Base-by-base conservation (phyloP, 2,329 filamentous ascomycete species). In the Periconia digitata region DNA sequence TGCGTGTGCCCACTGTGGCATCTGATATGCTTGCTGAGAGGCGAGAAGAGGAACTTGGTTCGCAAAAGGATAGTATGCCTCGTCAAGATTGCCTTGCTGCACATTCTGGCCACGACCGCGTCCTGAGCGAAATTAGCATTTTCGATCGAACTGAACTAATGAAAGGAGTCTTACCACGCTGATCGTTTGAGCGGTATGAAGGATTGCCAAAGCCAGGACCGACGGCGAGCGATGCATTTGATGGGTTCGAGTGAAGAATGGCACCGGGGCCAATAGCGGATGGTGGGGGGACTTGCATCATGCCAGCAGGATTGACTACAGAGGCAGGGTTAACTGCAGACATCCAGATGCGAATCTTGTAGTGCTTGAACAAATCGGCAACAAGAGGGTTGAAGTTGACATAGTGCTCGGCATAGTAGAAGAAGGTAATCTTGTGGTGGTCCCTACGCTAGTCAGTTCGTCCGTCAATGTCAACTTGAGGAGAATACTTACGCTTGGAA, bases 281-380 rank as follows among this genome's bases (percentile, higher is more conserved):
- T 2, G 70, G 70, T 13, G 69, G 69, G 16, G 62, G 63, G 7
- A 71, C 58, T 20, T 68, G 63, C 35, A 60, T 59, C 18, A 60
- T 40, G n/a, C 66, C 66, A 3, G 64, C 62, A 10, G 67, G 66
- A 39, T 69, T 69, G 29, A 70, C 63, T 71, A 97, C 96, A 0
- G 92, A 96, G 5, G 92, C 94, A 7, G 94, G 94, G 69, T 99
- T 99, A 72, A 99, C 95, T 3, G 94, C 94, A 4, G 92, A 97
- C 90, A 99, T 96, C 94, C 94, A 99, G 63, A 99, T 99, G 60
- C 95, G 85, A 18, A 92, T 96, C 78, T 99, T 99, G 80, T 97
- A 99, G 54, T 97, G 92, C 74, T 97, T 97, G 82, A 97, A 99
- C 12, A 99, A 80, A 68, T 99, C 94, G 0, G 92, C 96, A 44